Evolutionary conservation across 306 rosid species (phyloP), one percentile per base, ranked within the genome.

Genomic region (Carpinus fangiana): DNA sequence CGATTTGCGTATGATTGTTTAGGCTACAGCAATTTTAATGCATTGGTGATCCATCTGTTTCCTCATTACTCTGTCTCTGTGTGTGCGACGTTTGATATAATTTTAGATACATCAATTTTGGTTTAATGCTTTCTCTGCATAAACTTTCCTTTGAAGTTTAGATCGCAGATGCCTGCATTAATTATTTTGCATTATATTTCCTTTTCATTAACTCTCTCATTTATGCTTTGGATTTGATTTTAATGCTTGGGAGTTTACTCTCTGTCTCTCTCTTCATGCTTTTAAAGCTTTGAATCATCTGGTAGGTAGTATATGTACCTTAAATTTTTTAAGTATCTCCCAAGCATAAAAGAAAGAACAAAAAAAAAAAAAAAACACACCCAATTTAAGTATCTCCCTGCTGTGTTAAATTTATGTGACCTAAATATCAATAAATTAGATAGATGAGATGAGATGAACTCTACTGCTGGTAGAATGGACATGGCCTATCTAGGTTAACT

Each of bases 241-340:
- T 50, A 20, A 14, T 51, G 28, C 20, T 18, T 12, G 26, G 13
- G 13, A 64, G 20, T 46, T 26, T 54, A 16, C 34, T 57, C 28
- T n/a, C 64, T 57, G 14, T 57, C 67, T 60, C 41, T 61, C 43
- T 61, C 38, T 28, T 61, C 68, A 62, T 31, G 69, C 69, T 62
- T 34, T 62, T 18, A 26, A 23, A 8, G 34, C 11, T 57, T 12
- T 4, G 14, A 26, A 9, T 47, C 2, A 70, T 23, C 26, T 23
- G 26, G 26, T 23, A 0, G 26, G 26, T 23, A 23, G 26, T 23
- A 23, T 23, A 23, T 23, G 26, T 23, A 1, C 26, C 26, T 23
- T 23, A 23, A 23, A 23, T 23, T 23, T 23, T 23, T 23, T 23
- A 23, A 23, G 26, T 1, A 23, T 23, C 26, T 23, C 26, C 26